These are phyloP conservation scores for Erodium moschatum DNA, from an alignment of 441 rosid genomes.

Conservation along the genomic window DNA sequence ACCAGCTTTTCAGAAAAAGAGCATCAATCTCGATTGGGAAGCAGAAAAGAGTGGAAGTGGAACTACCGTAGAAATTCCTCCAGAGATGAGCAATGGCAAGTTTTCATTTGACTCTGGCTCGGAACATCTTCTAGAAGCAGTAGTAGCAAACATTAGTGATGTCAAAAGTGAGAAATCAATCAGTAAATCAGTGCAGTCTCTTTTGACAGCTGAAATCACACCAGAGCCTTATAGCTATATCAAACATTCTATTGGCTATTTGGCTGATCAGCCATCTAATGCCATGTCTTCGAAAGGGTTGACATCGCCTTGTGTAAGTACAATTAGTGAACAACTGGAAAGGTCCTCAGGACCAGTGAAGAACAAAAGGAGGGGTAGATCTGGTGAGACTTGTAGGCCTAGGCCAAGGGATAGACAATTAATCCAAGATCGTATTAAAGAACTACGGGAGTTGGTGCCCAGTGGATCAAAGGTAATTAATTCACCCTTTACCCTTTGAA, in stretches of 20 bases:
- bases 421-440: conserved; percentile 93
- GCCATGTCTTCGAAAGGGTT: conserved; percentile 52
- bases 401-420: conserved; percentile 93
- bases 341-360: conserved; percentile 49
- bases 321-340: conserved; percentile 54
- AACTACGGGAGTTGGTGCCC: conserved; percentile 87
- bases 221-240: conserved; percentile 42
- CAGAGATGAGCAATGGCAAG: conserved; percentile 41
- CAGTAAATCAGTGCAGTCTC: conserved; percentile 46
- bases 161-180: conserved; percentile 43
- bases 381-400: conserved; percentile 79
- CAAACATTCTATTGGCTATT: conserved; percentile 38
- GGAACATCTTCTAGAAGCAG: conserved; percentile 81
- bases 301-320: conserved; percentile 62
- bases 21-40: conserved; percentile 32
- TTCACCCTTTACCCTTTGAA: conserved; percentile 13
- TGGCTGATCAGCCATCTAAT: conserved; percentile 37
- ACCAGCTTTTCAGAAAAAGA: conserved; percentile 45
- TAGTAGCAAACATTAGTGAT: conserved; percentile 63
- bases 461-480: conserved; percentile 89
- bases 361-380: conserved; percentile 68
- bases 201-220: conserved; percentile 39
- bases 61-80: conserved; percentile 30
- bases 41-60: conserved; percentile 40
- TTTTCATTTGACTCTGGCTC: conserved; percentile 47